Evolutionary conservation across 2,329 filamentous ascomycete genomes (phyloP).

Genomic region (Sclerotinia glacialis): DNA sequence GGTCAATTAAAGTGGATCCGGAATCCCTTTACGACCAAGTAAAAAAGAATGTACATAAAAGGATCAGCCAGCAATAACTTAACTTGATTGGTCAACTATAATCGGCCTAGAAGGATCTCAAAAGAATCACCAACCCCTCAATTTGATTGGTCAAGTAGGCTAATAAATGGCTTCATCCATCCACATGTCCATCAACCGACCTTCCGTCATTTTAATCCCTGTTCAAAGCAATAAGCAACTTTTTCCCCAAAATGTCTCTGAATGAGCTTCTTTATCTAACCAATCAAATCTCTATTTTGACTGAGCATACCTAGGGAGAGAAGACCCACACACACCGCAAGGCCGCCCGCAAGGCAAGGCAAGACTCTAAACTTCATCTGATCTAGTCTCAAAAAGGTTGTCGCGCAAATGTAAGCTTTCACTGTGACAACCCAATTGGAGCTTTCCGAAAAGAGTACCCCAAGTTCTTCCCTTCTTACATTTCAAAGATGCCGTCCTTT

Average conservation of each 20-base stretch:
- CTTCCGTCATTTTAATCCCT: neutral
- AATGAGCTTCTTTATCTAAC: neutral
- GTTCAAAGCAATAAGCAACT: neutral
- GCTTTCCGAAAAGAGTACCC: constrained; percentile 25
- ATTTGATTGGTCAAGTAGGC: neutral
- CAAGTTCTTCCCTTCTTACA: constrained; percentile 19
- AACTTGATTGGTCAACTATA: neutral
- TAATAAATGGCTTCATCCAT: neutral
- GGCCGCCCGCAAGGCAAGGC: constrained; percentile 4
- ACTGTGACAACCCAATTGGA: constrained; percentile 24
- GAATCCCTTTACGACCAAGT: neutral
- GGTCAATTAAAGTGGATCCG: neutral
- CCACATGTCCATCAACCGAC: neutral
- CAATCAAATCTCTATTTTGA: constrained; percentile 4
- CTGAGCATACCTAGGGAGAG: neutral
- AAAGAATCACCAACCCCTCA: neutral
- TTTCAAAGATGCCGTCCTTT: constrained; percentile 4
- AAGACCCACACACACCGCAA: neutral
- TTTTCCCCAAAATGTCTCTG: constrained; percentile 17
- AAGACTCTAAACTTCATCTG: constrained; percentile 1
- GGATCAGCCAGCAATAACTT: neutral
- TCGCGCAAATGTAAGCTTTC: constrained; percentile 20
- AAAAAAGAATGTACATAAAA: neutral
- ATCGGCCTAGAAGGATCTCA: neutral
- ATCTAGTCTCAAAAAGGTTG: constrained; percentile 17